Conservation (phyloP, 2,329 filamentous ascomycete genomes). For the Xylaria sp. region DNA sequence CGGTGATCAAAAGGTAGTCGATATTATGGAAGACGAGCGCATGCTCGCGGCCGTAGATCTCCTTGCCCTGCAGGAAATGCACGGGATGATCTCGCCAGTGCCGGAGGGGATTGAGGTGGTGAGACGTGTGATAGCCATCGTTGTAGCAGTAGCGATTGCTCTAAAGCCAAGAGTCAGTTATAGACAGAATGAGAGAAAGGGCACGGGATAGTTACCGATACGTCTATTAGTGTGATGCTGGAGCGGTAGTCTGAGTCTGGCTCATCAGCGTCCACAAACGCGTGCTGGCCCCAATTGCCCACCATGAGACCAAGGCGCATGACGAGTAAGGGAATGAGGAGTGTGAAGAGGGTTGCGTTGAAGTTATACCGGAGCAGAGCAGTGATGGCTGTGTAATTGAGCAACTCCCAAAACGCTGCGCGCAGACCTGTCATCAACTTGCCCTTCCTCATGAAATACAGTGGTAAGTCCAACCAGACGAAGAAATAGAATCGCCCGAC, state of each 20-base stretch:
- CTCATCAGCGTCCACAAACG: slow-evolving; percentile 79
- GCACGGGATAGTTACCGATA: slow-evolving; percentile 67
- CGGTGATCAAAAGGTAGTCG: slow-evolving; percentile 81
- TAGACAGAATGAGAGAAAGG: background rate
- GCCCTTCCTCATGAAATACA: slow-evolving; percentile 76
- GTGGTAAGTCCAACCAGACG: slow-evolving; percentile 78
- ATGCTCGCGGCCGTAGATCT: slow-evolving; percentile 71
- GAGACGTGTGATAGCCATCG: slow-evolving; percentile 84
- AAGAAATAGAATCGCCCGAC: slow-evolving; percentile 78
- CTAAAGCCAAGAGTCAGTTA: slow-evolving; percentile 55
- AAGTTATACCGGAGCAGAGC: slow-evolving; percentile 63
- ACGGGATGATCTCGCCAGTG: slow-evolving; percentile 86
- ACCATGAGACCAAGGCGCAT: slow-evolving; percentile 80
- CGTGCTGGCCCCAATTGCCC: slow-evolving; percentile 87
- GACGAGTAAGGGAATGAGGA: slow-evolving; percentile 73
- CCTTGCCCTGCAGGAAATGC: slow-evolving; percentile 76
- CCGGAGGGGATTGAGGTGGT: slow-evolving; percentile 80
- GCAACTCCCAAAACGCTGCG: slow-evolving; percentile 70
- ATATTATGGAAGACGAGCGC: slow-evolving; percentile 85
- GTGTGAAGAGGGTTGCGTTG: slow-evolving; percentile 70
- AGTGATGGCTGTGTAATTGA: slow-evolving; percentile 65
- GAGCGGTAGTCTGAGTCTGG: slow-evolving; percentile 82
- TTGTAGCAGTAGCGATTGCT: slow-evolving; percentile 87
- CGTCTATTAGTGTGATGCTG: slow-evolving; percentile 83
- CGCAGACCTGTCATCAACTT: slow-evolving; percentile 65